Percentiles rank a stretch among this genome's conserved stretches.
Conservation (phyloP, 2,329 filamentous ascomycete genomes). For the Huntiella moniliformis region DNA sequence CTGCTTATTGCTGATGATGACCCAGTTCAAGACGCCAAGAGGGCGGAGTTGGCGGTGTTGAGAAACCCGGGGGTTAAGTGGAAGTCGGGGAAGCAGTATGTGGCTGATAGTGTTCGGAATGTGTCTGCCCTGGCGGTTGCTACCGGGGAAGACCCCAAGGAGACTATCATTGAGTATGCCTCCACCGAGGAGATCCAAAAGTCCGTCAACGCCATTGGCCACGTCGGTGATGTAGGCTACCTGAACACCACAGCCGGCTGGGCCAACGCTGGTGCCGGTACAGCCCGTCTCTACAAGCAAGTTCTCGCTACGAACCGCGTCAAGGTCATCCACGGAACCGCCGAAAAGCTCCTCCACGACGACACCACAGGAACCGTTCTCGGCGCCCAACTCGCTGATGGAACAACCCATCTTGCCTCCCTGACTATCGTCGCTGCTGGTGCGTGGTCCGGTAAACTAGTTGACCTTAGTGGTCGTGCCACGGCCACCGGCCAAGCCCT, state of each 20-base stretch:
- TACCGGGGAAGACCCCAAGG: conserved; percentile 19
- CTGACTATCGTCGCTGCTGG: conserved; percentile 68
- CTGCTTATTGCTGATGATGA: conserved; percentile 38
- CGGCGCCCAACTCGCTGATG: conserved; percentile 35
- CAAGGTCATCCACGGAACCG: conserved; percentile 32
- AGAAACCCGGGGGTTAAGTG: conserved; percentile 38
- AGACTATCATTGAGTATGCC: conserved; percentile 27
- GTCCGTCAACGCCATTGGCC: conserved; percentile 28
- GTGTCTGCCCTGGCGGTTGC: conserved; percentile 30
- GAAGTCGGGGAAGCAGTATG: conserved; percentile 37
- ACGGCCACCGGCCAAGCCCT: conserved; percentile 69
- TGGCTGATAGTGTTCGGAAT: conserved; percentile 41
- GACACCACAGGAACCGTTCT: conserved; percentile 20
- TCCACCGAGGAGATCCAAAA: conserved; percentile 25
- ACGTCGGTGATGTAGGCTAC: conserved; percentile 49
- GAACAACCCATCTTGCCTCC: conserved; percentile 38
- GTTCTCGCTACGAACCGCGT: conserved; percentile 38
- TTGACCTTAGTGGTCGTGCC: conserved; percentile 59
- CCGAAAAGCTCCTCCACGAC: conserved; percentile 23
- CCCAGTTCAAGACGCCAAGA: conserved; percentile 23
- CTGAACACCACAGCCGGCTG: conserved; percentile 58
- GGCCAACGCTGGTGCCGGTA: conserved; percentile 56
- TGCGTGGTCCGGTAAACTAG: conserved; percentile 63
- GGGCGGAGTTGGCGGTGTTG: conserved; percentile 38
- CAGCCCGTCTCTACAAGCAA: conserved; percentile 41